Evolutionary conservation across 805 yeast genomes (phyloP).

Genomic region (Grigorovia transvaalensis): DNA sequence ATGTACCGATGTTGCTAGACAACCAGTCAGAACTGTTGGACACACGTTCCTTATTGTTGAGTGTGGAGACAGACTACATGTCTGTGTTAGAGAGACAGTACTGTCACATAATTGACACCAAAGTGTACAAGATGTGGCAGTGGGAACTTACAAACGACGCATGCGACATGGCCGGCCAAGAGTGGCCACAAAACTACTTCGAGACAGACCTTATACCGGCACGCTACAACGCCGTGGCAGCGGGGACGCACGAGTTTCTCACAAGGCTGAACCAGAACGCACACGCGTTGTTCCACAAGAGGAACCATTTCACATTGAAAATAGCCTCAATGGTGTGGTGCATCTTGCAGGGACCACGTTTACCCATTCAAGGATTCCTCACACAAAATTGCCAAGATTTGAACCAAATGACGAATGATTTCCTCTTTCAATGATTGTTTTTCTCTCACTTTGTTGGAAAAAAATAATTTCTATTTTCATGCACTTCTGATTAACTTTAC

Average conservation of each 20-base stretch:
- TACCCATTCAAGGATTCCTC: not conserved
- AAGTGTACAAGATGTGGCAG: not conserved
- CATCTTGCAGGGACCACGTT: not conserved
- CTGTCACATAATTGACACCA: not conserved
- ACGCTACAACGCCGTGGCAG: not conserved
- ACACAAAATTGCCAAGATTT: not conserved
- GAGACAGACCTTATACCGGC: not conserved
- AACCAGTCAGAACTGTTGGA: not conserved
- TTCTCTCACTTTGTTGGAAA: not conserved
- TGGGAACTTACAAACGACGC: not conserved
- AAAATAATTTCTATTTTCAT: not conserved
- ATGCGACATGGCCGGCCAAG: not conserved
- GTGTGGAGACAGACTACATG: not conserved
- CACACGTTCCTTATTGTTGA: not conserved
- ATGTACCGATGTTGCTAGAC: constrained; percentile 1
- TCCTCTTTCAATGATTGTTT: not conserved
- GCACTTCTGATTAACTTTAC: not conserved
- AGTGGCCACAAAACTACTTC: no score
- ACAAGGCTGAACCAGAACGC: not conserved
- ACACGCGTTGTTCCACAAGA: not conserved
- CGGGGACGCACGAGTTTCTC: not conserved
- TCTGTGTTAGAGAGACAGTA: not conserved
- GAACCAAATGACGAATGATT: not conserved
- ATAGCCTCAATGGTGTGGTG: not conserved
- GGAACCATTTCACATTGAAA: not conserved